Base-by-base conservation (phyloP, 2,329 filamentous ascomycete species). In the Endoconidiophora laricicola region DNA sequence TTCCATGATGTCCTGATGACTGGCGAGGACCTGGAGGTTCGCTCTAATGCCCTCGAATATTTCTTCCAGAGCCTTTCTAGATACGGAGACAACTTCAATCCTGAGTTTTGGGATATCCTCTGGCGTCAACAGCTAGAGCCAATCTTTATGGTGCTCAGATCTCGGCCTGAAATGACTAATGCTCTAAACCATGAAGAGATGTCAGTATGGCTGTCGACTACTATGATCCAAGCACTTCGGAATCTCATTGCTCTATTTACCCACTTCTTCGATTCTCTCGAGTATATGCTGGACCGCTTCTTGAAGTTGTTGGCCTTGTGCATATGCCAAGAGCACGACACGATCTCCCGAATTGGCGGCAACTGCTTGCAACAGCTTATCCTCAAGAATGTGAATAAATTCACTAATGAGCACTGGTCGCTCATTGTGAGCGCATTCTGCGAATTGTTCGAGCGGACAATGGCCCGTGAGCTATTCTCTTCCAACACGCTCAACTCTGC, bases 1-100 rank as follows among this genome's bases (percentile, higher is more conserved):
- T 98, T 98, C 70, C 91, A 99, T 62, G 91, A 98, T 63, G 88
- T 98, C 20, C 69, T 99, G 44, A 99, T 99, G 91, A 98, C 91
- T 1, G 91, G 93, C 2, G 93, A 98, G 64, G 91, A 99, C 62
- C 73, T 99, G 16, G 91, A 99, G 65, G 91, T 96, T 39, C 82
- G 91, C 52, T 95, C 78, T 1, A 80, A 78, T 65, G 91, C 93
- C 2, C 72, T 98, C 39, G 94, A 88, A 58, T 98, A 96, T 64
- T 86, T 98, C 54, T 99, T 99, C 59, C 90, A 96, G 53, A 87
- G 87, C 0, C 72, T 99, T 5, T 81, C 94, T 52, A 79, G 78
- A 55, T 91, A 96, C 58, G 91, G 93, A 36, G 84, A 86, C 16
- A 84, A 86, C 57, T 99, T 95, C 59, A 87, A 90, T 3, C 71